phyloP scores from a whole-genome alignment of 768 basidiomycete genomes.

The Gautieria morchelliformis region DNA sequence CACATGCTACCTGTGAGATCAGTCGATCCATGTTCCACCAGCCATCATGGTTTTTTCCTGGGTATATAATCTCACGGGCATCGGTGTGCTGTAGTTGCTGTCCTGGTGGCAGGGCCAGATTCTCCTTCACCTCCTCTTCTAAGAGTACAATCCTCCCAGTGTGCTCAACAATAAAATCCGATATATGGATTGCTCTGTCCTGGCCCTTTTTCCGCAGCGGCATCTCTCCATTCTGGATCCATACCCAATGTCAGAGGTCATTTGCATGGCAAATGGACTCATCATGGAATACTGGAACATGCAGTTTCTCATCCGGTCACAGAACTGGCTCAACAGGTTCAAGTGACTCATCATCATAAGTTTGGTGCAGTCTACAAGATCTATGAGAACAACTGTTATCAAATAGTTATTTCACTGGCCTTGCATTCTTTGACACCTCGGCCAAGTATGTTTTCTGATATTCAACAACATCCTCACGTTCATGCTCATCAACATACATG shows the following conservation, averaged over 20 bases:
- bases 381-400: not conserved
- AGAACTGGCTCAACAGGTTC: not conserved
- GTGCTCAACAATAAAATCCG: constrained; percentile 15
- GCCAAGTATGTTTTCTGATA: not conserved
- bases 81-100: constrained; percentile 2
- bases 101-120: constrained; percentile 7
- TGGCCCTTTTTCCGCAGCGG: constrained; percentile 20
- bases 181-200: constrained; percentile 14
- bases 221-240: not conserved
- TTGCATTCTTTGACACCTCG: not conserved
- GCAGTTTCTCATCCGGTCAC: not conserved
- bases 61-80: not conserved
- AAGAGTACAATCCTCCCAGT: constrained; percentile 12
- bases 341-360: not conserved
- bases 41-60: constrained; percentile 1
- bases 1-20: not conserved
- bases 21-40: not conserved
- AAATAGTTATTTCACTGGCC: not conserved
- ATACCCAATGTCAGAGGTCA: not conserved
- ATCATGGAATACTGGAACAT: not conserved
- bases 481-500: too few species aligned
- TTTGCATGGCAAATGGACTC: not conserved
- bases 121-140: constrained; percentile 7
- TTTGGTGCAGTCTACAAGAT: not conserved
- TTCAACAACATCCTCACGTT: too few species aligned